Evolutionary conservation across 1,284 basidiomycete genomes (phyloP).

Genomic region (Leccinum discolor): DNA sequence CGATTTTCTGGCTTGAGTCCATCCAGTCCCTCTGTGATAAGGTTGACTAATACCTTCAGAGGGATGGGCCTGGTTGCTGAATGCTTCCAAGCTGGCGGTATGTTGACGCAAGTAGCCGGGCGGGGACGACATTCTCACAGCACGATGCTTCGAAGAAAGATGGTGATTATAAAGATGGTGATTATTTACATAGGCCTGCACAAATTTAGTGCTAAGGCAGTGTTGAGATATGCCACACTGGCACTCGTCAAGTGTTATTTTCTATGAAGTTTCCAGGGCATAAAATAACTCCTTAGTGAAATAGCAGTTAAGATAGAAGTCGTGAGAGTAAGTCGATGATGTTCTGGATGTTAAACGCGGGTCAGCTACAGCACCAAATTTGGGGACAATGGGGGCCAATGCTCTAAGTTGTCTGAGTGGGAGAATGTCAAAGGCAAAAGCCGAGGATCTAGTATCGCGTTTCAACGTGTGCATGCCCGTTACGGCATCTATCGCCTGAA

Average conservation of each 20-base stretch:
- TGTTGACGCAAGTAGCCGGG: neutral
- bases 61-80: neutral
- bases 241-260: too few relatives aligned
- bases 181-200: neutral
- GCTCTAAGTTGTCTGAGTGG: neutral
- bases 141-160: neutral
- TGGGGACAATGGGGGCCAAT: neutral
- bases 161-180: neutral
- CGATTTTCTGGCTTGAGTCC: neutral
- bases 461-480: neutral
- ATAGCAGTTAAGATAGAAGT: neutral
- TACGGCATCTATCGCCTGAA: neutral
- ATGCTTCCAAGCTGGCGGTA: neutral
- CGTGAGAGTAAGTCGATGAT: neutral
- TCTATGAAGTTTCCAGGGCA: neutral
- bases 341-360: neutral
- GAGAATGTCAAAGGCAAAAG: neutral
- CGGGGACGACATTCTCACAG: neutral
- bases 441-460: neutral
- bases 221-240: neutral
- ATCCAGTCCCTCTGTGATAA: neutral
- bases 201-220: neutral
- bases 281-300: neutral
- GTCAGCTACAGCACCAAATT: neutral
- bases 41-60: neutral